Conservation (phyloP, 192 early-diverging fungal genomes). For the Rhizoclosmatium sp. region DNA sequence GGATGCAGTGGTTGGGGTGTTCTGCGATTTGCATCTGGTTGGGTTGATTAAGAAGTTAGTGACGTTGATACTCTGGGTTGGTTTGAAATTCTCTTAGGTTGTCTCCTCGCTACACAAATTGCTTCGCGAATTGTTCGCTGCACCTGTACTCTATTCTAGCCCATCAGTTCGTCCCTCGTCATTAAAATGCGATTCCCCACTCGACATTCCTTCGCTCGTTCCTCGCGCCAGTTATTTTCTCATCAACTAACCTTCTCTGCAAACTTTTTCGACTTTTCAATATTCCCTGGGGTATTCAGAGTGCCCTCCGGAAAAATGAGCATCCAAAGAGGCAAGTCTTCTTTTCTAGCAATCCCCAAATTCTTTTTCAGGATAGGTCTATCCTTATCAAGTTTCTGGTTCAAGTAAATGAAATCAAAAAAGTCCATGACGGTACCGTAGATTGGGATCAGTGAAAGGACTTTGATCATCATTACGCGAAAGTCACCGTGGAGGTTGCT, state of each 20-base stretch:
- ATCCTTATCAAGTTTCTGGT: constrained; percentile 85
- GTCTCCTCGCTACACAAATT: too few relatives aligned
- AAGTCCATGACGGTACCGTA: constrained; percentile 88
- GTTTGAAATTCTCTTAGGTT: too few relatives aligned
- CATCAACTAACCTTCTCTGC: constrained; percentile 59
- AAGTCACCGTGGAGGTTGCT: constrained; percentile 78
- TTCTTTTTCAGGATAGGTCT: constrained; percentile 62
- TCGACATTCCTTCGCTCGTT: neutral
- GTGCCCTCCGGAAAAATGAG: constrained; percentile 98
- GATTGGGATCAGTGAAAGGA: constrained; percentile 82
- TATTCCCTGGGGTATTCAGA: constrained; percentile 79
- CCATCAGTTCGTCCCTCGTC: too few relatives aligned
- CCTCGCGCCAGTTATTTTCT: neutral
- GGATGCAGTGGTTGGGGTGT: constrained; percentile 69
- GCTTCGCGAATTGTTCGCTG: too few relatives aligned
- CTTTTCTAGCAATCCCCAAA: constrained; percentile 43
- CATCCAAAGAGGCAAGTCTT: constrained; percentile 81
- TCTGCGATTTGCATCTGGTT: constrained; percentile 42
- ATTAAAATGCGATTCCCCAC: too few relatives aligned
- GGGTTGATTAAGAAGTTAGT: neutral
- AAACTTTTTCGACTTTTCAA: constrained; percentile 70
- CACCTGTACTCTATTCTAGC: too few relatives aligned
- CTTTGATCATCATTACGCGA: constrained; percentile 90
- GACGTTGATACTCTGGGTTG: neutral
- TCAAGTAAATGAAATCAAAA: constrained; percentile 93